Conservation (phyloP, 805 yeast species). For the Scheffersomyces stipitis region DNA sequence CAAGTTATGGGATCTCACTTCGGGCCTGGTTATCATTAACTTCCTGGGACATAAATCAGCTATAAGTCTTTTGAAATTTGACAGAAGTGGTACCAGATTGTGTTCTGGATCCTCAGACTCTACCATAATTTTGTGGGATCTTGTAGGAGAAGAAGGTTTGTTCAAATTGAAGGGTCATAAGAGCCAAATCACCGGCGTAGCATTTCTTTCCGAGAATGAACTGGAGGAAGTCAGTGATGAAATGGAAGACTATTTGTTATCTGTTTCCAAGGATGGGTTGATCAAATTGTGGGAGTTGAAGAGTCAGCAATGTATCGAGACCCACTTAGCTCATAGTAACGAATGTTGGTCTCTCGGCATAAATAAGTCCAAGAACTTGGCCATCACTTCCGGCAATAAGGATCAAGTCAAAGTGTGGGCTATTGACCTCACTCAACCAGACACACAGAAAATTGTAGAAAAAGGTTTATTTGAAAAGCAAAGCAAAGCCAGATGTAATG, state of each 20-base stretch:
- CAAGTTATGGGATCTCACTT: constrained; percentile 86
- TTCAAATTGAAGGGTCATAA: constrained; percentile 86
- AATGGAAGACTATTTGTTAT: constrained; percentile 69
- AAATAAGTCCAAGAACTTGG: constrained; percentile 38
- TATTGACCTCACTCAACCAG: constrained; percentile 54
- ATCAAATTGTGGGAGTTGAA: constrained; percentile 92
- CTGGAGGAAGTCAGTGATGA: constrained; percentile 38
- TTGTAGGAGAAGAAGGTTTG: constrained; percentile 87
- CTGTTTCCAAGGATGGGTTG: constrained; percentile 86
- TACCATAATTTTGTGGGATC: constrained; percentile 87
- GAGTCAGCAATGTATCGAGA: constrained; percentile 86
- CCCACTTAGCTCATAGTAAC: constrained; percentile 89
- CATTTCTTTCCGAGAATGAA: constrained; percentile 40
- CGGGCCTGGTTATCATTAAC: constrained; percentile 72
- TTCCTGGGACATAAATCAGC: constrained; percentile 92
- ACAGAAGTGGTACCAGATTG: constrained; percentile 77
- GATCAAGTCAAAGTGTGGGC: constrained; percentile 84
- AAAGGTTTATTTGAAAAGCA: constrained; percentile 72
- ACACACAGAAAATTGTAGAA: constrained; percentile 49
- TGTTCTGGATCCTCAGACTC: constrained; percentile 88
- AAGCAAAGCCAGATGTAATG: constrained; percentile 69
- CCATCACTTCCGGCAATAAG: constrained; percentile 75
- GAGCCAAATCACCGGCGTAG: constrained; percentile 79
- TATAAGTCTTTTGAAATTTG: constrained; percentile 69
- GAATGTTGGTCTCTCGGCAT: constrained; percentile 88